Evolutionary conservation across 768 basidiomycete species (phyloP).

Genomic region (Leccinum longicurvipes): DNA sequence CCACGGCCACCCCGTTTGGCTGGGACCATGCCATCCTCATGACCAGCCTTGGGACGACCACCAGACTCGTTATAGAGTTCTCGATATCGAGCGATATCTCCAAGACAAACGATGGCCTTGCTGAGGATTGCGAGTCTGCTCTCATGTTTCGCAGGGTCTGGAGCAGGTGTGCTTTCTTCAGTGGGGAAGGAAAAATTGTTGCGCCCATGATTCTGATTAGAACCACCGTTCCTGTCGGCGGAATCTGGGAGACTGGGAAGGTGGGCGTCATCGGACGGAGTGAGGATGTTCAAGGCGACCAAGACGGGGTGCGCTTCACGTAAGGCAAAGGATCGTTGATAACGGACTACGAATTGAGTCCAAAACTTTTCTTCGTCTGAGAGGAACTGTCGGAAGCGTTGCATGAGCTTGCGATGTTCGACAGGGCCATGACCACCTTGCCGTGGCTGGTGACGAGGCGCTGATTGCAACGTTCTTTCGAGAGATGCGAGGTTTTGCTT

Average conservation of each 20-base stretch:
- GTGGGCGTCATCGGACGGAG: constrained; percentile 37
- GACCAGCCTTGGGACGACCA: constrained; percentile 62
- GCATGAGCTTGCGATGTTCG: constrained; percentile 81
- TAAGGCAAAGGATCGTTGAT: constrained; percentile 71
- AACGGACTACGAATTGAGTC: constrained; percentile 71
- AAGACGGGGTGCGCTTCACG: constrained; percentile 60
- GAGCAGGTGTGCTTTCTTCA: constrained; percentile 45
- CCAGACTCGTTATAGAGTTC: constrained; percentile 82
- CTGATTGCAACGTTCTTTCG: constrained; percentile 53
- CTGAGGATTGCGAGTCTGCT: constrained; percentile 71
- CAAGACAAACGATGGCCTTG: constrained; percentile 88
- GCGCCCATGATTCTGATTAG: constrained; percentile 38
- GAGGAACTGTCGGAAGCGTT: constrained; percentile 88
- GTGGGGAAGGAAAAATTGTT: constrained; percentile 65
- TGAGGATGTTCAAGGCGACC: constrained; percentile 51
- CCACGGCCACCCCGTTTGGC: constrained; percentile 47
- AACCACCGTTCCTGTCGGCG: constrained; percentile 17
- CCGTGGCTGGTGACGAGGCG: constrained; percentile 36
- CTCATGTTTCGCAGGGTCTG: constrained; percentile 38
- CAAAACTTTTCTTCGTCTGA: constrained; percentile 91
- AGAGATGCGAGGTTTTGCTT: constrained; percentile 69
- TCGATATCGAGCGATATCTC: constrained; percentile 91
- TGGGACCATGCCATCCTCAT: constrained; percentile 49
- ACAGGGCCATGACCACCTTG: constrained; percentile 57
- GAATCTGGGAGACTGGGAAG: constrained; percentile 23